A percentile compares a stretch with the other conserved stretches of the same genome.
Evolutionary conservation across 495 filamentous ascomycete genomes (phyloP).

Genomic region (Terfezia boudieri): DNA sequence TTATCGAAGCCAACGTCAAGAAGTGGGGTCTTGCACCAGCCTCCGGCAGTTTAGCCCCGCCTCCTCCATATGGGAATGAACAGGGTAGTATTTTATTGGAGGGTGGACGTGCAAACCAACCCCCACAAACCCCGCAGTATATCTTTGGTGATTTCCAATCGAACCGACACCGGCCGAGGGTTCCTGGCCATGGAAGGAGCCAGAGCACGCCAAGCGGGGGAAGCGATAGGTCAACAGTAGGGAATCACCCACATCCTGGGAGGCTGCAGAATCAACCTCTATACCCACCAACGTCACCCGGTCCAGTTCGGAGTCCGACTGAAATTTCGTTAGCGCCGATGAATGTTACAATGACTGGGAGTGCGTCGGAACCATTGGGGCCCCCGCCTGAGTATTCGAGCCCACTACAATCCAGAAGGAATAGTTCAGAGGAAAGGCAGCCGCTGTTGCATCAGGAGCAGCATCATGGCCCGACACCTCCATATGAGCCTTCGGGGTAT

Average conservation of each 20-base stretch:
- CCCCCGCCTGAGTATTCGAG: conserved; percentile 56
- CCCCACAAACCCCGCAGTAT: conserved; percentile 33
- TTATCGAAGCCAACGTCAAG: conserved; percentile 98
- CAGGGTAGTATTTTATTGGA: conserved; percentile 89
- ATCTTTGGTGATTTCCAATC: conserved; percentile 26
- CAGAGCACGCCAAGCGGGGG: conserved; percentile 21
- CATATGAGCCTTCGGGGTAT: neutral
- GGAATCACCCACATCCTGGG: neutral
- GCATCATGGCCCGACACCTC: neutral
- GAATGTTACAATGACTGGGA: conserved; percentile 8
- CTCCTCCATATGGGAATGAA: conserved; percentile 88
- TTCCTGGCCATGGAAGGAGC: conserved; percentile 33
- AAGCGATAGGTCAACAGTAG: conserved; percentile 1
- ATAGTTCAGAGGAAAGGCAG: conserved; percentile 20
- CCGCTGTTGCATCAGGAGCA: neutral
- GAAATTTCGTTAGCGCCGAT: conserved; percentile 77
- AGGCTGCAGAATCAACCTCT: conserved; percentile 28
- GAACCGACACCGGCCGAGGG: conserved; percentile 15
- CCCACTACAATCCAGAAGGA: conserved; percentile 31
- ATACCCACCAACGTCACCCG: conserved; percentile 58
- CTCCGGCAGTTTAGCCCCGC: conserved; percentile 83
- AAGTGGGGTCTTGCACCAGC: conserved; percentile 96
- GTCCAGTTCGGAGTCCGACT: conserved; percentile 75
- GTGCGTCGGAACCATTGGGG: conserved; percentile 21
- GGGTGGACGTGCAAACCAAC: conserved; percentile 45